phyloP scores from a whole-genome alignment of 768 basidiomycete genomes.

The Serendipita sp. region DNA sequence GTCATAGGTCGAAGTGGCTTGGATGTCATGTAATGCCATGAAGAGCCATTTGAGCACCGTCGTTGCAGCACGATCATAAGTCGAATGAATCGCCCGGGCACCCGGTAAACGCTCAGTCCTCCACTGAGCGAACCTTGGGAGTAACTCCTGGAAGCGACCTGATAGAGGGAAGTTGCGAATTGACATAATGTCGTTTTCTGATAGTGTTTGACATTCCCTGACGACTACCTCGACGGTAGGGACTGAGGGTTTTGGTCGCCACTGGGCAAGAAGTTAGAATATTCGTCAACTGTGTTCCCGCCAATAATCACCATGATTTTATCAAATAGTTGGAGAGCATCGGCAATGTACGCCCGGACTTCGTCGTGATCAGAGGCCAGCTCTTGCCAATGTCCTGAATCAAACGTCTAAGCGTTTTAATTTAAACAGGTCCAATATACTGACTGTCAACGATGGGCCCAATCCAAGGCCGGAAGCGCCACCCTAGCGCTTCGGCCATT shows the following conservation, averaged over 20 bases:
- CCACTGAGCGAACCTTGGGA: constrained; percentile 50
- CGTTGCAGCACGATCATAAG: constrained; percentile 61
- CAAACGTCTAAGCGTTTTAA: not conserved
- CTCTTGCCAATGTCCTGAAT: constrained; percentile 39
- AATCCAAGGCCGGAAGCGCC: constrained; percentile 70
- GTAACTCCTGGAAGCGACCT: constrained; percentile 40
- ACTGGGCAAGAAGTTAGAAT: constrained; percentile 23
- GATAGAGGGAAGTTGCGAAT: constrained; percentile 48
- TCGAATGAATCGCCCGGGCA: constrained; percentile 64
- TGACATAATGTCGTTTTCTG: constrained; percentile 55
- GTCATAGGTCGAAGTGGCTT: constrained; percentile 61
- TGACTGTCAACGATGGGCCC: constrained; percentile 41
- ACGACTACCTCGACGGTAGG: constrained; percentile 48
- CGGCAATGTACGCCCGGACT: constrained; percentile 59
- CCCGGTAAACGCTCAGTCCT: constrained; percentile 54
- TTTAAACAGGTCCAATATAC: not conserved
- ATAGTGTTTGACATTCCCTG: constrained; percentile 41
- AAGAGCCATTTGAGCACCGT: constrained; percentile 65
- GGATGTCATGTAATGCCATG: constrained; percentile 54
- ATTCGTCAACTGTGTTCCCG: not conserved
- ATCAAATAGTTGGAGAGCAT: constrained; percentile 51
- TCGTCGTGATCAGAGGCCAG: constrained; percentile 67
- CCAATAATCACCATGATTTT: constrained; percentile 42
- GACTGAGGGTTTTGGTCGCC: constrained; percentile 45
- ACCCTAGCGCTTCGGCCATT: constrained; percentile 55